Conservation (phyloP, 805 yeast genomes). For the Wickerhamiella lipophila region DNA sequence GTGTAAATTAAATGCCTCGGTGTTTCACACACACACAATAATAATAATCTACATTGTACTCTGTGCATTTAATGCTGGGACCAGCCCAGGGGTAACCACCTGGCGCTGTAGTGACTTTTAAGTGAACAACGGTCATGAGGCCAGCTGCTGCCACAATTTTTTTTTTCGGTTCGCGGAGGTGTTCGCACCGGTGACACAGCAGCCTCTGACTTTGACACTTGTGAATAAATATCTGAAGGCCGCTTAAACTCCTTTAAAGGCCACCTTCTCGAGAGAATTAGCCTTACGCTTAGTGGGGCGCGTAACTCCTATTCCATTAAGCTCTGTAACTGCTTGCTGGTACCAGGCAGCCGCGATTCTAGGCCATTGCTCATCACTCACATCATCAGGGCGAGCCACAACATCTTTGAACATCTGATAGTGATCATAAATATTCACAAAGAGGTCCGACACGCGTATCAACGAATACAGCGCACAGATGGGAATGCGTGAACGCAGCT, state of each 20-base stretch:
- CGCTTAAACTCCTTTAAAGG: slow-evolving; percentile 51
- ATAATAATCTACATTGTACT: too few relatives aligned
- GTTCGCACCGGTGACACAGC: too few relatives aligned
- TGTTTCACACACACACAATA: too few relatives aligned
- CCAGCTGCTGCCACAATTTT: too few relatives aligned
- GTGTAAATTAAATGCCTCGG: too few relatives aligned
- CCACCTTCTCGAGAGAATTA: slow-evolving; percentile 53
- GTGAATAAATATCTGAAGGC: background rate
- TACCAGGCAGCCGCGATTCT: slow-evolving; percentile 57
- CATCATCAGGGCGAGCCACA: slow-evolving; percentile 17
- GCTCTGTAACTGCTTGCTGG: slow-evolving; percentile 57
- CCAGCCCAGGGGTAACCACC: too few relatives aligned
- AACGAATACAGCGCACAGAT: slow-evolving; percentile 48
- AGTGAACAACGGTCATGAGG: too few relatives aligned
- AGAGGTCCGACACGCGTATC: slow-evolving; percentile 66
- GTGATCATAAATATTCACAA: slow-evolving; percentile 55
- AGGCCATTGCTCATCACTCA: slow-evolving; percentile 41
- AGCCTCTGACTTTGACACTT: too few relatives aligned
- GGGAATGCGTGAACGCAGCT: slow-evolving; percentile 32
- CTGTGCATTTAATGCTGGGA: too few relatives aligned
- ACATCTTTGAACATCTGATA: slow-evolving; percentile 43
- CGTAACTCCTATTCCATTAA: slow-evolving; percentile 55
- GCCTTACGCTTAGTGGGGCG: slow-evolving; percentile 46
- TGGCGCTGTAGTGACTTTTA: too few relatives aligned
- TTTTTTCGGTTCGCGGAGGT: too few relatives aligned